Evolutionary conservation across 495 filamentous ascomycete genomes (phyloP), one percentile per base, ranked within the genome.

Genomic region (Symbiotaphrina buchneri): DNA sequence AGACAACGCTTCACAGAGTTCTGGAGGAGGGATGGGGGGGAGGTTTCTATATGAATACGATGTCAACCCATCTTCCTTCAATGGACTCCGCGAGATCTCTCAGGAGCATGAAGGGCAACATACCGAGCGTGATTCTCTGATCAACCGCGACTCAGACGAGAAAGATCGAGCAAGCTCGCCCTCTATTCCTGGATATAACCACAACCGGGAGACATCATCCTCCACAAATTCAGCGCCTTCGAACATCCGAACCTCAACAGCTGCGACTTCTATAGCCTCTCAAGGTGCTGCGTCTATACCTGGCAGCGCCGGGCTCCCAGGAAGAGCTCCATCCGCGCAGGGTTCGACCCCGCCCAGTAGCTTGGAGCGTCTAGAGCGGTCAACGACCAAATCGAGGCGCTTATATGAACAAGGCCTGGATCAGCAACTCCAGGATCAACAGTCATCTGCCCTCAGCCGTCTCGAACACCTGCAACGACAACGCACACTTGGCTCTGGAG

Each of bases 221-320:
- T 93, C 87, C 0, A 85, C 77, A 0, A 76, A 72, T 14, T 93
- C 84, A 1, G 69, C 60, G 1, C 68, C 68, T 14, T 67, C 65
- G 4, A 59, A 71, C 31, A 65, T 65, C 16, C 70, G 79, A 8
- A 69, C 64, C 10, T 94, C 87, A 1, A 93, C 87, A 11, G 83
- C 81, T 23, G 87, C 84, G 4, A 95, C 85, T 3, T 97, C 87
- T 0, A 58, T 92, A 33, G 69, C 74, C n/a, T 93, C 84, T 10
- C 70, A 80, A 33, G 58, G 57, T 8, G 55, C 69, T 1, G 49
- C 52, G 4, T 60, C 59, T 4, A 15, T 60, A n/a, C 18, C 48
- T 22, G n/a, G 10, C 31, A 30, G 25, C 3, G 32, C 22, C 13
- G n/a, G n/a, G n/a, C n/a, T n/a, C n/a, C n/a, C n/a, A n/a, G 19